Conservation (phyloP, 2,329 filamentous ascomycete genomes). For the Fusarium sp. region DNA sequence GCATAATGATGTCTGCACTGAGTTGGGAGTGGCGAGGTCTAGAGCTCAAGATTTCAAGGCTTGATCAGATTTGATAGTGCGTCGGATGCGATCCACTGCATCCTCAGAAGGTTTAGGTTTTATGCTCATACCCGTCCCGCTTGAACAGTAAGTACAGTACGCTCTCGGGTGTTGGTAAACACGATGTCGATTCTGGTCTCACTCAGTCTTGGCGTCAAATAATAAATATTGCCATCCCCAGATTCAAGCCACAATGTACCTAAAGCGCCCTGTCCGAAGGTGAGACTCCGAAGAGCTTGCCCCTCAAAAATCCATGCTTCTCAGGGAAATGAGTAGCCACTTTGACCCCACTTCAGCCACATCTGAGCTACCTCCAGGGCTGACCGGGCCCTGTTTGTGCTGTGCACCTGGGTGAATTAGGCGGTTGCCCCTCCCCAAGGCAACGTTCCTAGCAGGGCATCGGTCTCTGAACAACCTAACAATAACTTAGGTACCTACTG, state of each 20-base stretch:
- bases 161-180: background rate
- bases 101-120: background rate
- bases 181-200: background rate
- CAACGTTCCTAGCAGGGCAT: conserved; percentile 15
- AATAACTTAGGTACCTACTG: background rate
- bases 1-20: background rate
- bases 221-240: background rate
- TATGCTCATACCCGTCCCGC: background rate
- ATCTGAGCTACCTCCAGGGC: background rate
- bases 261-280: conserved; percentile 7
- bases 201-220: background rate
- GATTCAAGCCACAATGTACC: conserved; percentile 18
- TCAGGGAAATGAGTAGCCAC: conserved; percentile 28
- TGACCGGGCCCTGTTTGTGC: background rate
- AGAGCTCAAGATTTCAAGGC: conserved; percentile 21
- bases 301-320: conserved; percentile 8
- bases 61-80: conserved; percentile 10
- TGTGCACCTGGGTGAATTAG: background rate
- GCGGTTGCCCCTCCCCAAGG: conserved; percentile 11
- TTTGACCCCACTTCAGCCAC: conserved; percentile 32
- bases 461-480: conserved; percentile 10
- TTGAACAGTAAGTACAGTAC: background rate
- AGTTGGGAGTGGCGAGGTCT: background rate
- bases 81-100: background rate
- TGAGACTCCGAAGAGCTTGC: conserved; percentile 9